Conservation (phyloP, 805 yeast species). For the Sugiyamaella marilandica region DNA sequence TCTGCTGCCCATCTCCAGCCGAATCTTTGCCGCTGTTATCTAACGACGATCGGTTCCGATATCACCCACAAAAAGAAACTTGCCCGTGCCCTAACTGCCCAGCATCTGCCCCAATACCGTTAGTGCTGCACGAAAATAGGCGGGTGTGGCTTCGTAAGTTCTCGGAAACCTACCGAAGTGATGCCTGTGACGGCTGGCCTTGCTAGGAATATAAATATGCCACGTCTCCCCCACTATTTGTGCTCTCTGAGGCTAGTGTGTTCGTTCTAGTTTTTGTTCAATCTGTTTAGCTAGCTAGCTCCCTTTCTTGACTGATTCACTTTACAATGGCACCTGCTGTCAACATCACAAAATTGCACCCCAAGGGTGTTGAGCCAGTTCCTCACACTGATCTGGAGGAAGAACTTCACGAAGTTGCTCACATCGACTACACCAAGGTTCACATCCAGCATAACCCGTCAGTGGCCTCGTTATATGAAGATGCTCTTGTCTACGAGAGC, state of each 20-base stretch:
- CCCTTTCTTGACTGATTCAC: not conserved
- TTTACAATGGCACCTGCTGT: conserved; percentile 33
- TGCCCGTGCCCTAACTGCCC: not conserved
- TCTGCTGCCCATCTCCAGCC: too few species aligned
- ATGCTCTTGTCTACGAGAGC: conserved; percentile 75
- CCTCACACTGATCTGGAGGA: conserved; percentile 40
- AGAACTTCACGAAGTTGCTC: conserved; percentile 37
- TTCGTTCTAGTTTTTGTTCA: too few species aligned
- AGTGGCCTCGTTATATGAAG: conserved; percentile 89
- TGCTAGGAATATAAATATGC: not conserved
- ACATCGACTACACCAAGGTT: conserved; percentile 39
- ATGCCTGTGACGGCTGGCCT: not conserved
- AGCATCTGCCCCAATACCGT: not conserved
- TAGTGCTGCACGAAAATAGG: not conserved
- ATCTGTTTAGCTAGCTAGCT: too few species aligned
- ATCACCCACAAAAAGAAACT: conserved; percentile 4
- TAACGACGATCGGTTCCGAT: not conserved
- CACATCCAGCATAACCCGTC: conserved; percentile 75
- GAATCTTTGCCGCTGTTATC: not conserved
- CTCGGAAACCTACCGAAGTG: conserved; percentile 2
- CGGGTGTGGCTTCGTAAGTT: not conserved
- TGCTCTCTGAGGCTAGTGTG: not conserved
- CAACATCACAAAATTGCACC: conserved; percentile 40
- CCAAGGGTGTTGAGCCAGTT: conserved; percentile 38
- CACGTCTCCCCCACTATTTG: not conserved